A percentile compares a stretch with the other conserved stretches of the same genome.
Evolutionary conservation across 2,329 filamentous ascomycete genomes (phyloP).

Genomic region (Trichoderma endophyticum): DNA sequence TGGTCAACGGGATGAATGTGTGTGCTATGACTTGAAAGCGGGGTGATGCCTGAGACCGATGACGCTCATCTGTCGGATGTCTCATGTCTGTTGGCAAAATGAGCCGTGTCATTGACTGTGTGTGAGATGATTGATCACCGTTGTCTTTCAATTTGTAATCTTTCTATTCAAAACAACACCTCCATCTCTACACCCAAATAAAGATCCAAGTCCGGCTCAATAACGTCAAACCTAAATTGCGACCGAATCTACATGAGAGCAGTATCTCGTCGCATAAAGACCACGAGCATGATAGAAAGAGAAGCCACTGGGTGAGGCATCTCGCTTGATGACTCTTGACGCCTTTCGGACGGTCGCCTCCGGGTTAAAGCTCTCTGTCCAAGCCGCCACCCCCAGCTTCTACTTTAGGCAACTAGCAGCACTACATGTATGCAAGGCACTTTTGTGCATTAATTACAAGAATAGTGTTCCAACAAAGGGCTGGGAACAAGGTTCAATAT

Average conservation of each 20-base stretch:
- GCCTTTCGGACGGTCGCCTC: conserved; percentile 4
- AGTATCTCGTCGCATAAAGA: too few species aligned
- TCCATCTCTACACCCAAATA: background rate
- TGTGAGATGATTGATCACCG: background rate
- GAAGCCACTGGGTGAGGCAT: background rate
- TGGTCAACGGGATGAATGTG: background rate
- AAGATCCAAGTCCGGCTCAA: background rate
- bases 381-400: background rate
- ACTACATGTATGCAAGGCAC: background rate
- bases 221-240: background rate
- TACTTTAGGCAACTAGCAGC: background rate
- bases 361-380: background rate
- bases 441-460: background rate
- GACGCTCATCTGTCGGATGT: background rate
- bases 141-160: background rate
- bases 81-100: background rate
- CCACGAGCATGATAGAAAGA: background rate
- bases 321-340: background rate
- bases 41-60: background rate
- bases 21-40: background rate
- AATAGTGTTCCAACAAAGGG: background rate
- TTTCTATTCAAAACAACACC: background rate
- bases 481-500: background rate
- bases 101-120: background rate
- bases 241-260: background rate